phyloP scores from a whole-genome alignment of 768 basidiomycete species.

The Kwoniella sp. region DNA sequence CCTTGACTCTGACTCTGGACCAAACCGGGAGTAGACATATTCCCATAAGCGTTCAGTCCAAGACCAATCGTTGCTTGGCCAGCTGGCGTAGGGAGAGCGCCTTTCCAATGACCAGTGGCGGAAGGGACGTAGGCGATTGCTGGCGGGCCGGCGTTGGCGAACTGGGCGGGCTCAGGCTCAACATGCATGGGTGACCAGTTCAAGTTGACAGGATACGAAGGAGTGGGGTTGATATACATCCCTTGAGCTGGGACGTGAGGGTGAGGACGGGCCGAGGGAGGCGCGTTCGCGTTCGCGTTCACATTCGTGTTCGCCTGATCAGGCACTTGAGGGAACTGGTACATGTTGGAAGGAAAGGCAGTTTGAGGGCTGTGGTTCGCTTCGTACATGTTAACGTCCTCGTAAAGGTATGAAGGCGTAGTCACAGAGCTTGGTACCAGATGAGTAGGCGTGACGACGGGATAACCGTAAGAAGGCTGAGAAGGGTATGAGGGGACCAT shows the following conservation, averaged over 20 bases:
- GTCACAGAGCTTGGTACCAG: not conserved
- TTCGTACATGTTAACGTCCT: conserved; percentile 17
- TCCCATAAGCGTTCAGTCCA: conserved; percentile 5
- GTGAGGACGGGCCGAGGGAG: not conserved
- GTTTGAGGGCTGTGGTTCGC: conserved; percentile 12
- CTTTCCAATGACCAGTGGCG: conserved; percentile 1
- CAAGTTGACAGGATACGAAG: not conserved
- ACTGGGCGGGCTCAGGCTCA: conserved; percentile 37
- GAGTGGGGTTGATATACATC: not conserved
- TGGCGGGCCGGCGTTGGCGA: conserved; percentile 51
- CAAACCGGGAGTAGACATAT: not conserved
- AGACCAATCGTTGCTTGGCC: conserved; percentile 2
- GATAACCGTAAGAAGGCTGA: conserved; percentile 4
- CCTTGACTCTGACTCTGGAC: not conserved
- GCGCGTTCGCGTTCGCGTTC: not conserved
- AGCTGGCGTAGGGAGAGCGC: not conserved
- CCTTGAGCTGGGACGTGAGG: conserved; percentile 1
- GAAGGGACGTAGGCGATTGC: conserved; percentile 39
- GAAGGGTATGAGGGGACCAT: conserved; percentile 2
- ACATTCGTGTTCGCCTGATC: not conserved
- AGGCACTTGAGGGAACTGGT: conserved; percentile 6
- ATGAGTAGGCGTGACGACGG: not conserved
- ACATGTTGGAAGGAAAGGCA: conserved; percentile 10
- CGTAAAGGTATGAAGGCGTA: conserved; percentile 9
- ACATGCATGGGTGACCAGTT: conserved; percentile 18